A percentile compares a stretch with the other conserved stretches of the same genome.
phyloP scores from a whole-genome alignment of 108 stramenopile species.

The Fragilariopsis cylindrus region DNA sequence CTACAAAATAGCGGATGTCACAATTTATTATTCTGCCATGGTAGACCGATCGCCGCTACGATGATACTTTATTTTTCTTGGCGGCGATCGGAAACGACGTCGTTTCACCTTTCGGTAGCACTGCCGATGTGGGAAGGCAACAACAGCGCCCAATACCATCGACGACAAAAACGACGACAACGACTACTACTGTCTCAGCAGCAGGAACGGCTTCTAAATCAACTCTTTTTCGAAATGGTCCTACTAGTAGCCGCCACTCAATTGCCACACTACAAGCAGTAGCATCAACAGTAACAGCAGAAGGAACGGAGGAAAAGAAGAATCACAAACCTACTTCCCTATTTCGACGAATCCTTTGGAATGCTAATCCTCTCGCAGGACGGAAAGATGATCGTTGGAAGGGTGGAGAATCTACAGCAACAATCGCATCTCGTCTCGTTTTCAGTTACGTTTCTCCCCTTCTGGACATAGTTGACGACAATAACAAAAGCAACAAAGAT shows the following conservation, averaged over 20 bases:
- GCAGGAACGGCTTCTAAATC: conserved; percentile 1
- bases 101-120: conserved; percentile 9
- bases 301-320: not conserved
- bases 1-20: not conserved
- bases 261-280: not conserved
- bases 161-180: not conserved
- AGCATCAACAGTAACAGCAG: not conserved
- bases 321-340: conserved; percentile 9
- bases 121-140: not conserved
- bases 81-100: not conserved
- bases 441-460: conserved; percentile 61
- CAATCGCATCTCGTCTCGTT: conserved; percentile 50
- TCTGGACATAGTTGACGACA: conserved; percentile 45
- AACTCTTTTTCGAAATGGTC: conserved; percentile 5
- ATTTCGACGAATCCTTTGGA: conserved; percentile 20
- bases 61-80: conserved; percentile 4
- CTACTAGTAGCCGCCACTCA: not conserved
- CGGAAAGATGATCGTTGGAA: conserved; percentile 40
- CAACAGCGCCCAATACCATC: not conserved
- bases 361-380: conserved; percentile 19
- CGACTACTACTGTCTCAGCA: not conserved
- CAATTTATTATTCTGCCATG: not conserved
- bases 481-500: conserved; percentile 22
- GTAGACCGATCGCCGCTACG: not conserved
- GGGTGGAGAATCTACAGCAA: conserved; percentile 49